phyloP scores from a whole-genome alignment of 1,284 basidiomycete species.

The Vanrija sp. region DNA sequence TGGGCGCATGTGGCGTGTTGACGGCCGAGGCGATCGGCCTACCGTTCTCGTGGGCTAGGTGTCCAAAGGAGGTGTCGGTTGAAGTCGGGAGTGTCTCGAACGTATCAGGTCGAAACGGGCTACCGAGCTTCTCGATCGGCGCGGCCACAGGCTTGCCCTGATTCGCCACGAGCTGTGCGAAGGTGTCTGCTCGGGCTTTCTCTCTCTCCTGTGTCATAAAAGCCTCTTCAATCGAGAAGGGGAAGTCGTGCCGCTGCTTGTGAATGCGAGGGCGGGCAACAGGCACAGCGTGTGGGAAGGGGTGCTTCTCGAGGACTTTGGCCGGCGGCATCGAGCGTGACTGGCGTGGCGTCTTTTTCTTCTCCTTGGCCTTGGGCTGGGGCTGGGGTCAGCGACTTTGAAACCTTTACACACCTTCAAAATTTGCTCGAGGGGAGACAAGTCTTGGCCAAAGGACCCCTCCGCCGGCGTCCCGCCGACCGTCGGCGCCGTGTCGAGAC shows the following conservation, averaged over 20 bases:
- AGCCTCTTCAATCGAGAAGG: constrained; percentile 29
- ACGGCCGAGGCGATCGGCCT: constrained; percentile 9
- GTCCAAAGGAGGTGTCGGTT: constrained; percentile 42
- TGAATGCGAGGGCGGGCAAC: constrained; percentile 16
- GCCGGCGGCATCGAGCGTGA: background rate
- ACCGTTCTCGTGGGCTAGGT: constrained; percentile 31
- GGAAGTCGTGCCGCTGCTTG: constrained; percentile 28
- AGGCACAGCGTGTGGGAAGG: too few species aligned
- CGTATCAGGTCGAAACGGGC: constrained; percentile 25
- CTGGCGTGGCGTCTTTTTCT: too few species aligned
- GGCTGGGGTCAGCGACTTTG: background rate
- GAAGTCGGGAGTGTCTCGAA: constrained; percentile 28
- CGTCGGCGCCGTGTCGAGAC: too few species aligned
- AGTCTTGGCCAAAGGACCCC: too few species aligned
- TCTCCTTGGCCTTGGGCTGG: background rate
- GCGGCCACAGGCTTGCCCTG: constrained; percentile 3
- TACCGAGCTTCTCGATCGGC: constrained; percentile 4
- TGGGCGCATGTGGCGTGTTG: too few species aligned
- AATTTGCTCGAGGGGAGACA: background rate
- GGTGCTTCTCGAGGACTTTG: background rate
- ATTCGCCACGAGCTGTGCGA: constrained; percentile 27
- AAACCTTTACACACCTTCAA: too few species aligned
- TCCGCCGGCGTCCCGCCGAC: too few species aligned
- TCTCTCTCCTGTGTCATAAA: constrained; percentile 26
- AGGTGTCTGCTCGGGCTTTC: constrained; percentile 25